Conservation (phyloP, 208 protist species). For the Acanthamoeba triangularis region DNA sequence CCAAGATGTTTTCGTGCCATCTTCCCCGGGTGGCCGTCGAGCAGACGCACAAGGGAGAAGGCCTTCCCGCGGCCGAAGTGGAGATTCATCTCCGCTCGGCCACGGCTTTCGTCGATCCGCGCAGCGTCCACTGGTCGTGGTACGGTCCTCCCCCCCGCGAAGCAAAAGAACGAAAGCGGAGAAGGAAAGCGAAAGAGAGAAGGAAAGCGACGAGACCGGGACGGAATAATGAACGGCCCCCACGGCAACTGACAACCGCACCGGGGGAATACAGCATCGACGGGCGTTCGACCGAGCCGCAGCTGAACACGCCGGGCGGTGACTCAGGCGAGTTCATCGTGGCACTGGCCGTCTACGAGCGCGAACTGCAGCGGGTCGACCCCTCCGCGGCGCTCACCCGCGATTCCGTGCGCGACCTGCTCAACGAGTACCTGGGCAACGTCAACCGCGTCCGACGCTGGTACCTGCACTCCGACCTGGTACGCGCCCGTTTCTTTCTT, state of each 20-base stretch:
- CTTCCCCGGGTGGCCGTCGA: background rate
- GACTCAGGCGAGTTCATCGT: conserved; percentile 55
- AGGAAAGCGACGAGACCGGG: no score
- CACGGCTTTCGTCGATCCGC: background rate
- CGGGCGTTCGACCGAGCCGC: background rate
- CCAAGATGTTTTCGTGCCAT: background rate
- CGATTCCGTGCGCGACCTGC: background rate
- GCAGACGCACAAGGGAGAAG: background rate
- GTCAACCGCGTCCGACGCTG: conserved; percentile 18
- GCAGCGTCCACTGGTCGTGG: conserved; percentile 26
- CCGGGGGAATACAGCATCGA: background rate
- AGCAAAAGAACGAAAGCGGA: no score
- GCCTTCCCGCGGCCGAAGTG: background rate
- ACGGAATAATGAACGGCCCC: background rate
- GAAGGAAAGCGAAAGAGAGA: no score
- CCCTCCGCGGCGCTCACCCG: background rate
- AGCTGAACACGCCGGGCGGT: conserved; percentile 7
- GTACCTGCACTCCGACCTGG: conserved; percentile 30
- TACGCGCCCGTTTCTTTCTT: background rate
- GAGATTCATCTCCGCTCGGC: background rate
- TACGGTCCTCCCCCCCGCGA: no score
- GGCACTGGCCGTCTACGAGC: conserved; percentile 32
- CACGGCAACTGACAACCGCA: background rate
- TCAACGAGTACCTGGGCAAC: background rate
- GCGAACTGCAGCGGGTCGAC: background rate